These are phyloP conservation scores for Metschnikowia anglica DNA, from an alignment of 805 yeast species.

Conservation along the genomic window DNA sequence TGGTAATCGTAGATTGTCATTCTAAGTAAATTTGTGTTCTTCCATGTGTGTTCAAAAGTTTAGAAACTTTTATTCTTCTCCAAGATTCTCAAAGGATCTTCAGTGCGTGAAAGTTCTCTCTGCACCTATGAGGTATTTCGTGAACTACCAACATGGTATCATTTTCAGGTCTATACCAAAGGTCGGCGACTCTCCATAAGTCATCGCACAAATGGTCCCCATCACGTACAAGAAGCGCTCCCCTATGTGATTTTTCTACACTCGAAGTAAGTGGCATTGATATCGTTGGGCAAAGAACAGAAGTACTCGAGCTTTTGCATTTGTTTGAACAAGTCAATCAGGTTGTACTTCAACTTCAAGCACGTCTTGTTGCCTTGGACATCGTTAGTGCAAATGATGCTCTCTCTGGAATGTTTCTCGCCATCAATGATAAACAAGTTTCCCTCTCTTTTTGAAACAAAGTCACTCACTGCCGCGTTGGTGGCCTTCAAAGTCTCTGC, in stretches of 20 bases:
- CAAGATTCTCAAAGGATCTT: too few species aligned
- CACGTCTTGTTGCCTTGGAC: conserved; percentile 48
- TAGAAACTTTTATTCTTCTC: too few species aligned
- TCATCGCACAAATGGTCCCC: too few species aligned
- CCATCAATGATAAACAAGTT: conserved; percentile 44
- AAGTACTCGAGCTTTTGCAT: conserved; percentile 52
- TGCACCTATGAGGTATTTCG: too few species aligned
- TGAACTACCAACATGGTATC: too few species aligned
- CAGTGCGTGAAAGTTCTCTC: too few species aligned
- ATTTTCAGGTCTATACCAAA: too few species aligned
- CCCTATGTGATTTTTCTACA: conserved; percentile 41
- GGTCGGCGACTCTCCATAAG: neutral
- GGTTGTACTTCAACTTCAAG: conserved; percentile 40
- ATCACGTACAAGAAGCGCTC: neutral
- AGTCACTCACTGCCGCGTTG: conserved; percentile 28
- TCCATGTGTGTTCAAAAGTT: too few species aligned
- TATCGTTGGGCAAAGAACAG: conserved; percentile 49
- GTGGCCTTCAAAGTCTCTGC: conserved; percentile 14
- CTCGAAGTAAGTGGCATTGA: conserved; percentile 51
- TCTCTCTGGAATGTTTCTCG: conserved; percentile 34
- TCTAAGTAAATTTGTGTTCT: neutral
- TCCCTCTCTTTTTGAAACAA: conserved; percentile 31
- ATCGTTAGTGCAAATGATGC: conserved; percentile 48
- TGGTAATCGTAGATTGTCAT: neutral
- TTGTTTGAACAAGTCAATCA: conserved; percentile 44